Conservation (phyloP, 495 filamentous ascomycete genomes). For the Lasiosphaeria hispida region DNA sequence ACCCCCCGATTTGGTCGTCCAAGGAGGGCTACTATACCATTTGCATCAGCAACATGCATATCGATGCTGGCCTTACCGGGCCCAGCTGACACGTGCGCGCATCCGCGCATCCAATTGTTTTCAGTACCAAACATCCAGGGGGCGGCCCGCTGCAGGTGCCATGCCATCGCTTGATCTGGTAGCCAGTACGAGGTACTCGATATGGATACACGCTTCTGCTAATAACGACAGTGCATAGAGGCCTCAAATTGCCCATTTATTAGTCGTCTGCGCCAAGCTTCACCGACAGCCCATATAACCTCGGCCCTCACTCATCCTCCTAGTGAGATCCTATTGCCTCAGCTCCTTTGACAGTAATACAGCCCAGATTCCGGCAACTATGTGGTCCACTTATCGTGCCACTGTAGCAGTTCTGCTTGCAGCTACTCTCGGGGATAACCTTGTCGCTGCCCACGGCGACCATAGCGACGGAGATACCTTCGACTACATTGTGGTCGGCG, state of each 20-base stretch:
- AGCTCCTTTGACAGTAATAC: no score
- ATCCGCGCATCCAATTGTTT: not conserved
- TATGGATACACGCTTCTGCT: not conserved
- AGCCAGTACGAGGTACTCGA: not conserved
- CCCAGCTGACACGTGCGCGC: not conserved
- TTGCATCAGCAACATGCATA: not conserved
- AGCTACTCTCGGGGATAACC: no score
- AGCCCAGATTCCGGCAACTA: no score
- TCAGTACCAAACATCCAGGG: not conserved
- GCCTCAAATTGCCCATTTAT: slow-evolving; percentile 1
- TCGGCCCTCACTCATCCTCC: no score
- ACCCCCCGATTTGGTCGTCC: not conserved
- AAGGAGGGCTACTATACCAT: not conserved
- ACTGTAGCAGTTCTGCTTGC: no score
- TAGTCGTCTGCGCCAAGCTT: not conserved
- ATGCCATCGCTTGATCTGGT: not conserved
- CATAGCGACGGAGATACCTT: slow-evolving; percentile 9
- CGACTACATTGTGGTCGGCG: slow-evolving; percentile 41
- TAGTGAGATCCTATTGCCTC: no score
- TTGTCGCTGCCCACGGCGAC: no score
- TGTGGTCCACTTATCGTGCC: no score
- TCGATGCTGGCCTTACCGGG: not conserved
- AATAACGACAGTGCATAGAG: not conserved
- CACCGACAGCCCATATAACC: no score
- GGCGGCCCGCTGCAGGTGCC: slow-evolving; percentile 7